Evolutionary conservation across 495 filamentous ascomycete genomes (phyloP), one percentile per base, ranked within the genome.

Genomic region (Cairneyella variabilis): DNA sequence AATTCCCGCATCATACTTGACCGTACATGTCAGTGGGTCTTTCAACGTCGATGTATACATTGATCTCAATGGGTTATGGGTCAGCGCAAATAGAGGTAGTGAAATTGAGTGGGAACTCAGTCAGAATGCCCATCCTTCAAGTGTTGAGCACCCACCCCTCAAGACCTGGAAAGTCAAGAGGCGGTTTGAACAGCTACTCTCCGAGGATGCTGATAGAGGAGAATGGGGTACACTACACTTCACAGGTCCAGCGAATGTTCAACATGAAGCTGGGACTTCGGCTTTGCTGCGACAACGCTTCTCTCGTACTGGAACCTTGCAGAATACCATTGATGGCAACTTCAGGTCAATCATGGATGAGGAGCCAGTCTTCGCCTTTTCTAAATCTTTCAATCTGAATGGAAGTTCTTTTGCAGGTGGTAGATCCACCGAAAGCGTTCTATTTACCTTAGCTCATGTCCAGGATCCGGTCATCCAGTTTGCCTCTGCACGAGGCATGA

Each of bases 221-320:
- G 91, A 96, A 78, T 97, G 92, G 92, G 92, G 92, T 2, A 85
- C 83, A 5, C 65, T 96, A 43, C 82, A 91, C 67, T 90, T 82
- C 45, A 71, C 88, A 23, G 90, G 76, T 3, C 89, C 91, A 9
- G 69, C 73, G 60, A 81, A 83, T 58, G 78, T 78, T 7, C 51
- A 66, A 12, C 69, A 91, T 64, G 80, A 95, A 70, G 80, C 76
- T 27, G 91, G 91, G 10, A 83, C 83, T 20, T 86, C 90, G 6
- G 73, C 74, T 0, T 53, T 75, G 10, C 75, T 96, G 16, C 78
- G 91, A n/a, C 80, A 79, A 54, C 69, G 72, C 1, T 97, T 97
- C 67, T 79, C 90, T 0, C 75, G 76, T 45, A 82, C 78, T 18
- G 85, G 89, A 14, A 77, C 72, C 3, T 67, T 97, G 21, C 64